phyloP scores from a whole-genome alignment of 768 basidiomycete genomes.

The Lactifluus volemus region DNA sequence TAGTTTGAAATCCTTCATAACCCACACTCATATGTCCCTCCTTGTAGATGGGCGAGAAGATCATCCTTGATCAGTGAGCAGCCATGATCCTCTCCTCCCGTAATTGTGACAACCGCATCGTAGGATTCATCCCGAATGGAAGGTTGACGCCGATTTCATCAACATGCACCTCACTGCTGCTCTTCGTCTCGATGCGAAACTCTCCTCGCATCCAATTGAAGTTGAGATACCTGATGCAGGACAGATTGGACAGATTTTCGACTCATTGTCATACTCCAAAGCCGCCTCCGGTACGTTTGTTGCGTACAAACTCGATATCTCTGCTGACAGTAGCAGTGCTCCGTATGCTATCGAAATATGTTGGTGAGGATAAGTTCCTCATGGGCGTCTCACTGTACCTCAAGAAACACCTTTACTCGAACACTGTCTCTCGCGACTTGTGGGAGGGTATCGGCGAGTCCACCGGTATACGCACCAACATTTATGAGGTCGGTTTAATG shows the following conservation, averaged over 20 bases:
- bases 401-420: conserved; percentile 78
- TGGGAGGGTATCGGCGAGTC: conserved; percentile 80
- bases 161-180: conserved; percentile 69
- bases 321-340: conserved; percentile 43
- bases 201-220: conserved; percentile 89
- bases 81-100: background rate
- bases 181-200: conserved; percentile 71
- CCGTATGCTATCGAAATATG: conserved; percentile 84
- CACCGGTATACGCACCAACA: conserved; percentile 37
- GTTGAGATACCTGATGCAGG: conserved; percentile 84
- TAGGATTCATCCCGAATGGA: conserved; percentile 81
- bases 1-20: conserved; percentile 9
- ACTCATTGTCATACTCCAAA: conserved; percentile 80
- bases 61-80: conserved; percentile 8
- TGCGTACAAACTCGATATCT: background rate
- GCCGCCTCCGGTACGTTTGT: conserved; percentile 54
- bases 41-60: conserved; percentile 44
- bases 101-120: background rate
- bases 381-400: conserved; percentile 88
- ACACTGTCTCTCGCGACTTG: conserved; percentile 77
- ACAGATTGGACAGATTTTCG: conserved; percentile 74
- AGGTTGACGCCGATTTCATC: conserved; percentile 73
- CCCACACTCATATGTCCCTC: conserved; percentile 5
- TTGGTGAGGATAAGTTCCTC: conserved; percentile 84
- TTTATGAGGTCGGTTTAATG: background rate